Conservation (phyloP, 1,139 yeast species). For the Saccharomyces pastorianus region DNA sequence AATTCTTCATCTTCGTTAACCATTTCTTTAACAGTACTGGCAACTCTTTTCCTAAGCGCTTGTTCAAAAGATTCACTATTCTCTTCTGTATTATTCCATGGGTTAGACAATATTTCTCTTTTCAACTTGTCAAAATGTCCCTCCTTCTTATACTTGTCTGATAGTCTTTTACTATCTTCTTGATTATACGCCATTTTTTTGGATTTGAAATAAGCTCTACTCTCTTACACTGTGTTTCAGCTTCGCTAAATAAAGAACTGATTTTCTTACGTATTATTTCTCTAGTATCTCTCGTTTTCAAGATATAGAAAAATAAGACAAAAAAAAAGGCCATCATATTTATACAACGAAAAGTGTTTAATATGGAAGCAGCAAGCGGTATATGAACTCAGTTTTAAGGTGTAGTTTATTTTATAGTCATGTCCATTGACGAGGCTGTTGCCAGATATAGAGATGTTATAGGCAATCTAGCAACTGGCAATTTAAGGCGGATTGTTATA, state of each 20-base stretch:
- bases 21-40: conserved; percentile 20
- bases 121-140: conserved; percentile 29
- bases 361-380: not conserved
- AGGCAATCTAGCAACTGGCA: not conserved
- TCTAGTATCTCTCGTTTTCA: not conserved
- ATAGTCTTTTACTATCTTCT: conserved; percentile 26
- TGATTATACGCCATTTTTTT: not conserved
- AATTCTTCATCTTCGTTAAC: conserved; percentile 26
- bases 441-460: not conserved
- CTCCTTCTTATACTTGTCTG: conserved; percentile 26
- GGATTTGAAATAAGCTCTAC: not conserved
- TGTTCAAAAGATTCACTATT: conserved; percentile 15
- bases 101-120: conserved; percentile 17
- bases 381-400: not conserved
- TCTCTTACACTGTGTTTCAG: not conserved
- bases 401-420: not conserved
- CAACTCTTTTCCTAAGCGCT: conserved; percentile 16
- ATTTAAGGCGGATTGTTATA: not conserved
- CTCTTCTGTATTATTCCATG: conserved; percentile 1
- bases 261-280: not conserved
- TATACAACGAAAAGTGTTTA: not conserved
- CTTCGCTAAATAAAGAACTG: not conserved
- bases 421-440: not conserved
- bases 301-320: not conserved
- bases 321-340: not conserved